Evolutionary conservation across 2,329 filamentous ascomycete species (phyloP), one percentile per base, ranked within the genome.

Genomic region (Aspergillus transmontanensis): DNA sequence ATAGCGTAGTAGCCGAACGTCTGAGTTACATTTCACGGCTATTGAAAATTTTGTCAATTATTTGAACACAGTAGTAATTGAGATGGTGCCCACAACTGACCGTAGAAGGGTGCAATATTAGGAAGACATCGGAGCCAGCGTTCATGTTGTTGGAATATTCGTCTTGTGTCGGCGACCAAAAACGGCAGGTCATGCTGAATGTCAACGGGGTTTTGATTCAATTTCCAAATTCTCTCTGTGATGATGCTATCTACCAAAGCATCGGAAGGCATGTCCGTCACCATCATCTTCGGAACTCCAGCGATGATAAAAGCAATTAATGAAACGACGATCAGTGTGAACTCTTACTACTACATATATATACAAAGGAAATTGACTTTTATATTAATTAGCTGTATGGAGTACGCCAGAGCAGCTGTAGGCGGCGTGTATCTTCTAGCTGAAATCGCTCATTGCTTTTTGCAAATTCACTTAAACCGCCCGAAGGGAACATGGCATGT

Each of bases 21-120:
- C 57, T 3, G 63, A 19, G 39, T 65, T 65, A 32, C 63, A 65
- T 60, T 62, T 57, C 16, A 57, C 54, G 6, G 54, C 54, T 57
- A 51, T 26, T 2, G 6, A 28, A 5, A 19, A 7, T 50, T 9
- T 28, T 16, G n/a, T 50, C 12, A 50, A 9, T 50, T 26, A 3
- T 48, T 50, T 19, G 21, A 9, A 30, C 12, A 2, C 21, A 26
- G 5, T 26, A 6, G 6, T 3, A 14, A 16, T 50, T 2, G 2
- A 50, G 21, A 30, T 30, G 11, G 16, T 26, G 23, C 2, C 21
- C 21, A 14, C 21, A 16, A 32, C 26, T n/a, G 14, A 51, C 48
- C 48, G 48, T 51, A 51, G 26, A 51, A 51, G 26, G 48, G 48
- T n/a, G 26, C 6, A n/a, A 51, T 30, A 2, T 51, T n/a, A 16